Evolutionary conservation across 345 rosid species (phyloP), one percentile per base, ranked within the genome.

Genomic region (Eutrema heterophyllum): DNA sequence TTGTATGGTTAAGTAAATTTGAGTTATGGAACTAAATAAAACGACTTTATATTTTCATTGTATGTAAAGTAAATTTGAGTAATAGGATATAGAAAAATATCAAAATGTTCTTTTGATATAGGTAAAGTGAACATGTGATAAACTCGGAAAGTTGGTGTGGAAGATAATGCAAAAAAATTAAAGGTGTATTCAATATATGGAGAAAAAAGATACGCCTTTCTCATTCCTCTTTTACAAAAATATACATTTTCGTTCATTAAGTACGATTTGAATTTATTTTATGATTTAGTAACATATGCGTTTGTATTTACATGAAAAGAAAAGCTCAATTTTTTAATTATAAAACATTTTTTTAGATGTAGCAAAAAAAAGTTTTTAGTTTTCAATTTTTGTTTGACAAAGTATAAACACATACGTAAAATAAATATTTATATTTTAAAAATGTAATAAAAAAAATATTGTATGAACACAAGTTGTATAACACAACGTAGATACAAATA

Each of bases 161-260:
- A 24, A 55, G 65, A 70, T 64, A 71, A 56, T n/a, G 55, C 46
- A 48, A 71, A 55, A 71, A 55, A 38, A 5, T 15, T 57, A 64
- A 70, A 64, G 54, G 30, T 41, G 15, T 40, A 21, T 33, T 57
- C 35, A 64, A 58, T 9, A 55, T 69, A 36, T 13, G 70, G 59
- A 18, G 45, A 60, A 61, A 52, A 73, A 43, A n/a, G 5, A 24
- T 24, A 51, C 16, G 26, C 7, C 63, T 68, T 75, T 67, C 64
- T 43, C 50, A 60, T 67, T 68, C 32, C 68, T 75, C 49, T 75
- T 75, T 68, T 75, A 29, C 36, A 53, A 36, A 51, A n/a, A 41
- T 44, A 32, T 61, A 16, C 58, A 53, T 3, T 43, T 60, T 68
- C 15, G 57, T 59, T 59, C 46, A 58, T 52, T 4, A 24, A 30